Base-by-base conservation (phyloP, 1,284 basidiomycete species). In the Phylloboletellus chloephorus region DNA sequence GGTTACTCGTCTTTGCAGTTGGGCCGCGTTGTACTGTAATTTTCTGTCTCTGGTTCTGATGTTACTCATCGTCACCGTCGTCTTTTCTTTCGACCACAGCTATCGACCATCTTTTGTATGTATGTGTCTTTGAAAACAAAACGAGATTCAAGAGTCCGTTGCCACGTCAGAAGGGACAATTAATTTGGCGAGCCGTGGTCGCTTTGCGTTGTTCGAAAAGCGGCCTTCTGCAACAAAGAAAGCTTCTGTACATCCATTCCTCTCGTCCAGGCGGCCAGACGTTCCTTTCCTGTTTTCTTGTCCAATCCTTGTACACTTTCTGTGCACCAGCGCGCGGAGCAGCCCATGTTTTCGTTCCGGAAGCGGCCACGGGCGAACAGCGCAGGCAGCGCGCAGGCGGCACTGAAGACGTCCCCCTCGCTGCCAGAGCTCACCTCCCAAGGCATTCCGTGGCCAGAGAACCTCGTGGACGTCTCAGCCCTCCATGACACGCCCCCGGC, bases 391-490 rank as follows among this genome's bases (percentile, higher is more conserved):
- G 34, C 26, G 64, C 72, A 26, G 58, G 81, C 48, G 71, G 73
- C 52, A 20, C 34, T 65, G 12, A 61, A 63, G 41, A 68, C 76
- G 15, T 84, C 82, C 22, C 82, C 85, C 9, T 88, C 85, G 26
- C 72, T 89, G 29, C 86, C 86, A 39, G 76, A 84, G 55, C 73
- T 89, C 52, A 71, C 69, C 31, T 71, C 79, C 30, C 78, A 79
- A 52, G 81, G 78, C 24, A 82, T 88, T 34, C 78, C 82, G 44
- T 89, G 86, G 86, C 86, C 86, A 19, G 79, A 81, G 63, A 72
- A 79, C 59, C 73, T 89, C 28, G 79, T 89, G 35, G 82, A 88
- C 54, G 67, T 81, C 44, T 67, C 72, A 16, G 74, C 76, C 44
- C 72, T 85, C 43, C 73, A 75, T 39, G 65, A 76, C 52, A 59